Evolutionary conservation across 1,139 yeast species (phyloP), one percentile per base, ranked within the genome.

Genomic region (Yarrowia galli): DNA sequence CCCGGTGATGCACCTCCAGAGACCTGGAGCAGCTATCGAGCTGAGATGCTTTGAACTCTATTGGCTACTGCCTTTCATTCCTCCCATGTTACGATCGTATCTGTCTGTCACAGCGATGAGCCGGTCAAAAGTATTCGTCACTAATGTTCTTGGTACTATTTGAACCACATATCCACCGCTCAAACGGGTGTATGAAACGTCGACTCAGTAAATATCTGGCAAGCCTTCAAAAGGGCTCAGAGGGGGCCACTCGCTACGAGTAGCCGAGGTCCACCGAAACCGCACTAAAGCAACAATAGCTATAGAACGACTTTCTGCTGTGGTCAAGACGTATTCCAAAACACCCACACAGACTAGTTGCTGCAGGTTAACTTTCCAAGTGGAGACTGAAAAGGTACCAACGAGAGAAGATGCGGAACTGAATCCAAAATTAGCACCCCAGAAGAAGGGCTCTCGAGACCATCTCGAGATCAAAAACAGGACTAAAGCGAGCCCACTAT

Each of bases 331-430:
- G n/a, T n/a, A n/a, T n/a, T n/a, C n/a, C n/a, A n/a, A n/a, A n/a
- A n/a, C n/a, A n/a, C n/a, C n/a, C n/a, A n/a, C n/a, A n/a, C n/a
- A n/a, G n/a, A n/a, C n/a, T n/a, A n/a, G n/a, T n/a, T n/a, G n/a
- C 23, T 42, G 46, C 46, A 20, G 46, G 22, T 20, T 4, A 22
- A 7, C 10, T 15, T 5, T 13, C 48, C n/a, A 22, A 43, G 48
- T 43, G 48, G 48, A 43, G 48, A 43, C 48, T 13, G 28, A 40
- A 40, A 9, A 40, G 45, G 45, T n/a, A n/a, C 45, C 45, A 40
- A 38, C 22, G 22, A 2, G 45, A 42, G 22, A 42, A 22, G 48
- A n/a, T n/a, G n/a, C 16, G 23, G 48, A 22, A 43, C 20, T 5
- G 16, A 4, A 22, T 12, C 25, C 25, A 43, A 12, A 20, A 20